Evolutionary conservation across 768 basidiomycete species (phyloP).

Genomic region (Tylopilus sp.): DNA sequence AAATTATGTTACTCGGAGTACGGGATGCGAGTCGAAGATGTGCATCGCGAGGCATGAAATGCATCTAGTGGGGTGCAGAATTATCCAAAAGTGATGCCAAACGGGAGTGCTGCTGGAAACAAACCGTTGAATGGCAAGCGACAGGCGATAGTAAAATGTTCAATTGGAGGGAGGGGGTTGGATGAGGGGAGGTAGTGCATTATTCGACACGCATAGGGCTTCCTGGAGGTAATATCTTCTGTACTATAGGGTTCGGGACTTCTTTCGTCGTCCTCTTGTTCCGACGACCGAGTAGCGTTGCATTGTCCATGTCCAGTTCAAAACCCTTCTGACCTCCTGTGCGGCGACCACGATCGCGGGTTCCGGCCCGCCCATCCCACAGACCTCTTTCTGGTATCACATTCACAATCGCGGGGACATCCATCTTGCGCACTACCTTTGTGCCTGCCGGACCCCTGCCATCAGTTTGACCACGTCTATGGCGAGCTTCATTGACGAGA

Average conservation of each 20-base stretch:
- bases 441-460: constrained; percentile 2
- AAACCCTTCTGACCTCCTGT: constrained; percentile 43
- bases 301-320: constrained; percentile 82
- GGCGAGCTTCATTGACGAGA: constrained; percentile 47
- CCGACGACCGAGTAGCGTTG: constrained; percentile 80
- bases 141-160: not conserved
- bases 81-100: not conserved
- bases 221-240: constrained; percentile 22
- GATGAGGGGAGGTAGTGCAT: not conserved
- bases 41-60: constrained; percentile 5
- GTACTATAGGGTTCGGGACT: constrained; percentile 36
- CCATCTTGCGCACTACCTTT: constrained; percentile 14
- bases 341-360: constrained; percentile 52
- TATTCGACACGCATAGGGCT: constrained; percentile 34
- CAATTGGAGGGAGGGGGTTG: not conserved
- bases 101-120: not conserved
- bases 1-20: constrained; percentile 11
- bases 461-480: constrained; percentile 35
- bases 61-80: not conserved
- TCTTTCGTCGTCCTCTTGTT: constrained; percentile 38
- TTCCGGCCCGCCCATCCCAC: constrained; percentile 69
- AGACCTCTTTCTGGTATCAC: constrained; percentile 19
- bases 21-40: constrained; percentile 11
- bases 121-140: not conserved
- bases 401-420: constrained; percentile 11